These are phyloP conservation scores for Phyllosticta citribraziliensis DNA, from an alignment of 2,329 filamentous ascomycete species.

Conservation along the genomic window DNA sequence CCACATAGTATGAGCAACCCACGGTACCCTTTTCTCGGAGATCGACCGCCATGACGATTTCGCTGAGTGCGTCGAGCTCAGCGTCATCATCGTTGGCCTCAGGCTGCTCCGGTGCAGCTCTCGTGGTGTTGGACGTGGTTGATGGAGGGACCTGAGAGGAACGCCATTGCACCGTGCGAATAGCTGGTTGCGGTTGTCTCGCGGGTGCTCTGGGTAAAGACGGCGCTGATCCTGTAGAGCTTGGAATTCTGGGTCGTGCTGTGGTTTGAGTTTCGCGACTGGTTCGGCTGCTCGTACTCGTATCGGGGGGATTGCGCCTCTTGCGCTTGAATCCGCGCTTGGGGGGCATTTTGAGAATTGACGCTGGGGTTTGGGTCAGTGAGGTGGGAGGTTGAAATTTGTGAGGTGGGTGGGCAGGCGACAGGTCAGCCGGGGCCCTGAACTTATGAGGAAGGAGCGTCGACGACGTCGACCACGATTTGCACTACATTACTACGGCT, in stretches of 20 bases:
- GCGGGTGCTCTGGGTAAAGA: neutral
- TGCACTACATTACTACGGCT: too few relatives aligned
- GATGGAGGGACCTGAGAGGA: conserved; percentile 13
- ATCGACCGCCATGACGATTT: conserved; percentile 73
- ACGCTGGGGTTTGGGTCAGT: neutral
- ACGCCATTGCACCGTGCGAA: conserved; percentile 3
- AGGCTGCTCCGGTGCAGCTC: neutral
- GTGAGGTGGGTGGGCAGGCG: neutral
- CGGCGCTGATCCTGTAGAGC: neutral
- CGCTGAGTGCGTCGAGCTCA: conserved; percentile 43
- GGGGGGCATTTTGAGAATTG: neutral
- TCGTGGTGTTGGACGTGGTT: neutral
- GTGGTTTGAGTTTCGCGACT: neutral
- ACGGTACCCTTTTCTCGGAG: conserved; percentile 59
- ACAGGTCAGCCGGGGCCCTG: too few relatives aligned
- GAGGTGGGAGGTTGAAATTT: neutral
- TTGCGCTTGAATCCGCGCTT: neutral
- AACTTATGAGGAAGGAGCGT: too few relatives aligned
- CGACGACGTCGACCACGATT: too few relatives aligned
- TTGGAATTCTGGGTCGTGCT: neutral
- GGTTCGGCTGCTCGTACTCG: neutral
- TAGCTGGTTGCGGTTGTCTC: neutral
- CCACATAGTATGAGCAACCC: conserved; percentile 77
- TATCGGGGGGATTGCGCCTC: neutral
- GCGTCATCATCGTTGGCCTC: conserved; percentile 25